Conservation (phyloP, 345 rosid species). For the Eucalyptus pauciflora region DNA sequence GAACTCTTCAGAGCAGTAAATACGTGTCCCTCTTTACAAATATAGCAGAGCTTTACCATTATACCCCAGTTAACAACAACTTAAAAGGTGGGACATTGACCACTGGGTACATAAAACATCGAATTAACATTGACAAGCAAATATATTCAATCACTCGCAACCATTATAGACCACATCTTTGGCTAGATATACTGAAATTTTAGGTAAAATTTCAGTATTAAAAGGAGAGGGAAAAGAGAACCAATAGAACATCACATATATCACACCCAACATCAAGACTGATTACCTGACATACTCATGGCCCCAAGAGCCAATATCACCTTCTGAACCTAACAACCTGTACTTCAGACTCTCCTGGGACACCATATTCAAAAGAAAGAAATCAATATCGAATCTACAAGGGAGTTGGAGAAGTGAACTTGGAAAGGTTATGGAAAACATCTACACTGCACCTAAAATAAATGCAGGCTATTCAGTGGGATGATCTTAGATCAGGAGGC, state of each 20-base stretch:
- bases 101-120: background rate
- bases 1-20: background rate
- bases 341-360: slow-evolving; percentile 87
- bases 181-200: background rate
- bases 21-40: background rate
- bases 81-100: background rate
- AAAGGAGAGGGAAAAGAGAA: background rate
- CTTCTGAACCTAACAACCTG: slow-evolving; percentile 77
- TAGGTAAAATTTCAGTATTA: background rate
- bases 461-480: background rate
- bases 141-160: background rate
- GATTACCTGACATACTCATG: slow-evolving; percentile 87
- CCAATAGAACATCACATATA: background rate
- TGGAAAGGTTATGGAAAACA: background rate
- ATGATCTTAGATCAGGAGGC: background rate
- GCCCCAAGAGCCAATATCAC: slow-evolving; percentile 98
- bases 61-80: background rate
- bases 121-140: background rate
- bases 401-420: background rate
- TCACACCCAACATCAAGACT: background rate
- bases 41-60: background rate
- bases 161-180: background rate
- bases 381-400: background rate
- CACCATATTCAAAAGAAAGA: background rate
- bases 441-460: background rate